Conservation (phyloP, 192 early-diverging fungal genomes). For the Podila verticillata region DNA sequence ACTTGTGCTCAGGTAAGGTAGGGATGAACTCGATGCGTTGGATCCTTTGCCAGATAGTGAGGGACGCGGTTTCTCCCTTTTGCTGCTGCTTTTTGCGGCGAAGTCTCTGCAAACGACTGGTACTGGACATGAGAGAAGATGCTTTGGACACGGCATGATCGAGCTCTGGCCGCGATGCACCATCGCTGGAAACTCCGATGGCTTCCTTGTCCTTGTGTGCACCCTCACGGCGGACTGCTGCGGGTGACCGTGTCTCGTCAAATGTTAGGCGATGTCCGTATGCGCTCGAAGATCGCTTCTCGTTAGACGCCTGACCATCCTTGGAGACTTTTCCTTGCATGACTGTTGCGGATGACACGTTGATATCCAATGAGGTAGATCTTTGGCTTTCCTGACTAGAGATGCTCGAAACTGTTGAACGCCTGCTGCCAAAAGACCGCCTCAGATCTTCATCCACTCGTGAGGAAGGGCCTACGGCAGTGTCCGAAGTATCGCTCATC, state of each 20-base stretch:
- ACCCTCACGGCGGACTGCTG: too few species aligned
- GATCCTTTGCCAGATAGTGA: constrained; percentile 23
- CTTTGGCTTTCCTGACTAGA: constrained; percentile 1
- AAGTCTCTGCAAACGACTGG: neutral
- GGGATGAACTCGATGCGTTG: constrained; percentile 53
- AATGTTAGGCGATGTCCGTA: constrained; percentile 14
- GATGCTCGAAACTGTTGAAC: constrained; percentile 18
- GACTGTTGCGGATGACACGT: neutral
- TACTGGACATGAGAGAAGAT: neutral
- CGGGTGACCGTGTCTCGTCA: constrained; percentile 15
- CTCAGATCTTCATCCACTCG: neutral
- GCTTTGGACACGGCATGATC: neutral
- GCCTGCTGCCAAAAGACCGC: constrained; percentile 3
- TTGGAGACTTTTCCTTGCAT: neutral
- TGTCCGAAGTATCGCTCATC: constrained; percentile 20
- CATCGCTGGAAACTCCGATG: too few species aligned
- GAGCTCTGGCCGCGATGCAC: too few species aligned
- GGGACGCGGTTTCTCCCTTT: neutral
- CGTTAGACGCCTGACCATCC: neutral
- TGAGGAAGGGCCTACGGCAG: constrained; percentile 20
- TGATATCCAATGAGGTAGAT: constrained; percentile 12
- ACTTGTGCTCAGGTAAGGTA: constrained; percentile 46
- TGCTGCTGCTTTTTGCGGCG: neutral
- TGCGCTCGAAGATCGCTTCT: too few species aligned
- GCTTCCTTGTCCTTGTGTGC: too few species aligned